phyloP scores from a whole-genome alignment of 371 early-diverging fungal species.

The Lichtheimia corymbifera region DNA sequence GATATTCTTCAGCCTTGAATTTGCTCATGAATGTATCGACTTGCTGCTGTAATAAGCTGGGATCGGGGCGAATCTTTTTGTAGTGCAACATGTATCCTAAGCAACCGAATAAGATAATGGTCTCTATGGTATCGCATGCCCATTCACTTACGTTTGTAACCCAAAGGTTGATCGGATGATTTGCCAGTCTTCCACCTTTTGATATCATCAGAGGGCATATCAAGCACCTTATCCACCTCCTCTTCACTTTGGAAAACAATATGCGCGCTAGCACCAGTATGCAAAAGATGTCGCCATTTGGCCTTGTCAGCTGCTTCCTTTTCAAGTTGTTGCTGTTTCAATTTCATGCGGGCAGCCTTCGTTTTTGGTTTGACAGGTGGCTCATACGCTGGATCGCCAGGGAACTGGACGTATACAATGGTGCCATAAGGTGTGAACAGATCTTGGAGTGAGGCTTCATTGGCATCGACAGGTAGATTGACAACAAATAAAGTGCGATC shows the following conservation, averaged over 20 bases:
- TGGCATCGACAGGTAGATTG: conserved; percentile 84
- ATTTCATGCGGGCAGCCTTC: conserved; percentile 21
- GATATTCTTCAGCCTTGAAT: conserved; percentile 82
- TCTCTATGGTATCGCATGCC: not conserved
- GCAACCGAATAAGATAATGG: not conserved
- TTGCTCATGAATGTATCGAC: conserved; percentile 77
- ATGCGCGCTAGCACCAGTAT: conserved; percentile 71
- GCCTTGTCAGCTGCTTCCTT: conserved; percentile 23
- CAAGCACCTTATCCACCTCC: conserved; percentile 62
- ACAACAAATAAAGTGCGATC: conserved; percentile 79
- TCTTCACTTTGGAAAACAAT: conserved; percentile 73
- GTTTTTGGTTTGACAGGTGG: conserved; percentile 23
- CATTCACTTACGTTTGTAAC: conserved; percentile 50
- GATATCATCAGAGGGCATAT: conserved; percentile 61
- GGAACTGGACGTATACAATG: conserved; percentile 8
- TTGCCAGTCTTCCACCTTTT: conserved; percentile 57
- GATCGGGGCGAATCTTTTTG: conserved; percentile 58
- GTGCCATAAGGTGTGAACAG: conserved; percentile 55
- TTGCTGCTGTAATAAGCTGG: conserved; percentile 53
- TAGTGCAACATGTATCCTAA: conserved; percentile 47
- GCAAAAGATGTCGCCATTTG: conserved; percentile 37
- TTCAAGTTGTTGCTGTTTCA: conserved; percentile 29
- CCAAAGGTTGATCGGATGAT: conserved; percentile 53
- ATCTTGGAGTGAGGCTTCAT: conserved; percentile 69
- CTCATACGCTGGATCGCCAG: conserved; percentile 29